A percentile compares a stretch with the other conserved stretches of the same genome.
phyloP scores from a whole-genome alignment of 352 stramenopile species.

The Phytophthora hibernalis region DNA sequence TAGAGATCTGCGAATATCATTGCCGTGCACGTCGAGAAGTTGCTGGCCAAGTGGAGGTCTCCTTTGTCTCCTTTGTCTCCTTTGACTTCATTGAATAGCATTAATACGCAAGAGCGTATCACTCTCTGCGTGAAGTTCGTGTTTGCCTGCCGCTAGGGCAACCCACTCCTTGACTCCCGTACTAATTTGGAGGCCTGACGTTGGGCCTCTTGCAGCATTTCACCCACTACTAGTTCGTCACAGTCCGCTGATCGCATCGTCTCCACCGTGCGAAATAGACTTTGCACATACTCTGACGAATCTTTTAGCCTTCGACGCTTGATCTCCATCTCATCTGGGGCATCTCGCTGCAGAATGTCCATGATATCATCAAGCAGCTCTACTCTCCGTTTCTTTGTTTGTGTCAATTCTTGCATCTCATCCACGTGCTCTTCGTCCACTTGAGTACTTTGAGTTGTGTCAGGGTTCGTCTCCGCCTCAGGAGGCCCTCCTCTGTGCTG shows the following conservation, averaged over 20 bases:
- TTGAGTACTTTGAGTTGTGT: neutral
- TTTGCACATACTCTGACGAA: conserved; percentile 16
- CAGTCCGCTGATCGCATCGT: conserved; percentile 8
- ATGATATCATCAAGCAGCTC: neutral
- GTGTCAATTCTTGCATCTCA: neutral
- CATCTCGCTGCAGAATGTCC: neutral
- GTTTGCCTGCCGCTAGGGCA: neutral
- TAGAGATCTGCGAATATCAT: conserved; percentile 12
- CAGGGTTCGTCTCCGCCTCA: neutral
- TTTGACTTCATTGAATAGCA: neutral
- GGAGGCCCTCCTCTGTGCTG: neutral
- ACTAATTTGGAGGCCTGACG: conserved; percentile 13
- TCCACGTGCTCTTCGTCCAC: neutral
- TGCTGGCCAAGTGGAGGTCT: neutral
- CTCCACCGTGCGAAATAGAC: conserved; percentile 13
- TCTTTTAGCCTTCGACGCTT: conserved; percentile 14
- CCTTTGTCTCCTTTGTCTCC: neutral
- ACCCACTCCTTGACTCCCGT: neutral
- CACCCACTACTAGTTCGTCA: neutral
- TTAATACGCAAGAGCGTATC: neutral
- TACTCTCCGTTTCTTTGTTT: conserved; percentile 4
- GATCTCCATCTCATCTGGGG: conserved; percentile 6
- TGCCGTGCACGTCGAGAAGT: no score
- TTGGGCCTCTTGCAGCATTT: conserved; percentile 12
- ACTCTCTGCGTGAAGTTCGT: neutral